Percentiles rank a stretch among this genome's conserved stretches.
phyloP scores from a whole-genome alignment of 2,329 filamentous ascomycete species.

The Aspergillus sojae region DNA sequence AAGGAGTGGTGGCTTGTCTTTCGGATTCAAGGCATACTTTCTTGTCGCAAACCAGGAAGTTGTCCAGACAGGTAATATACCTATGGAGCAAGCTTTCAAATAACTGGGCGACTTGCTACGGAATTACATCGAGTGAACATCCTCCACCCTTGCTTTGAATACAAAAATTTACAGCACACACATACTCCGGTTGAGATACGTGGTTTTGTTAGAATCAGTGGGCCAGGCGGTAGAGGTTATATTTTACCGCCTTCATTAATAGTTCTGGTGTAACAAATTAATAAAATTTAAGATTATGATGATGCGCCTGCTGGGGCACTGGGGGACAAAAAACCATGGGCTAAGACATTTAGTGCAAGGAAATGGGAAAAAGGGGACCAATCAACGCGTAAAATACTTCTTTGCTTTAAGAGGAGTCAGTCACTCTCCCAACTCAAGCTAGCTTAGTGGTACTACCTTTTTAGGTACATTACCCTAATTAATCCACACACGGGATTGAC shows the following conservation, averaged over 20 bases:
- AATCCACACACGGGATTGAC: not conserved
- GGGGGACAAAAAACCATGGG: not conserved
- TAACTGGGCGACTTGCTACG: not conserved
- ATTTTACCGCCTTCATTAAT: too few species aligned
- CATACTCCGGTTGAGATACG: not conserved
- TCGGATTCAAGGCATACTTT: not conserved
- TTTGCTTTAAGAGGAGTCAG: constrained; percentile 18
- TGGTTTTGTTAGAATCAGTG: too few species aligned
- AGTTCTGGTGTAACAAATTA: not conserved
- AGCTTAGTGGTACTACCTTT: too few species aligned
- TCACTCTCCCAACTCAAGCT: not conserved
- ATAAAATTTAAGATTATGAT: constrained; percentile 5
- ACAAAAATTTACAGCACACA: not conserved
- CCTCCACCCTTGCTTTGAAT: not conserved
- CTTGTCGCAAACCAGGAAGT: not conserved
- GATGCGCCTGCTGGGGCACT: not conserved
- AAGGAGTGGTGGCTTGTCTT: not conserved
- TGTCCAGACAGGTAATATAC: not conserved
- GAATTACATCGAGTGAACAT: not conserved
- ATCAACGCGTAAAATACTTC: not conserved
- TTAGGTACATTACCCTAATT: not conserved
- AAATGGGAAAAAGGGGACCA: constrained; percentile 3
- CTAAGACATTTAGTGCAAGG: constrained; percentile 3
- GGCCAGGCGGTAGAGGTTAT: too few species aligned
- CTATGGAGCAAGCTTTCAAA: not conserved